phyloP scores from a whole-genome alignment of 129 eudicot genomes.

The Tanacetum coccineum region DNA sequence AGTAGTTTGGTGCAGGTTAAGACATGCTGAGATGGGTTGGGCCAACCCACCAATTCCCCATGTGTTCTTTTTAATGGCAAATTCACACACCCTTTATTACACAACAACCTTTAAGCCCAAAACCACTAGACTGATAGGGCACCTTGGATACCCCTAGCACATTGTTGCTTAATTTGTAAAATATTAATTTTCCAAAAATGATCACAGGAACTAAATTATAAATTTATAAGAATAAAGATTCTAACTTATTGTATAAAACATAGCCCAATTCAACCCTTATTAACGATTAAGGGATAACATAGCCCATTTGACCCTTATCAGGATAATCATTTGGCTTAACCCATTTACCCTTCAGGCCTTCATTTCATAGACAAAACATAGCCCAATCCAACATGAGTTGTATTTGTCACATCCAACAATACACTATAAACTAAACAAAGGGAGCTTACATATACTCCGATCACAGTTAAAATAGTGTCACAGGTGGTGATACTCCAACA shows the following conservation, averaged over 20 bases:
- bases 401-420: neutral
- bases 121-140: too few species aligned
- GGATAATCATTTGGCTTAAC: neutral
- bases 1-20: neutral
- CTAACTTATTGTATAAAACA: too few species aligned
- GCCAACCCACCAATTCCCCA: too few species aligned
- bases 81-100: too few species aligned
- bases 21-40: too few species aligned
- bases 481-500: too few species aligned
- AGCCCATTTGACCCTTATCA: neutral
- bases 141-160: too few species aligned
- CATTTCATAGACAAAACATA: neutral
- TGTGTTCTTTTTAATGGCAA: too few species aligned
- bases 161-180: too few species aligned
- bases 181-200: neutral
- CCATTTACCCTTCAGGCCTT: neutral
- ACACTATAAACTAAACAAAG: constrained; percentile 14
- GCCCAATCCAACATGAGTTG: constrained; percentile 6
- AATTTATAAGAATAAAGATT: too few species aligned
- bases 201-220: neutral
- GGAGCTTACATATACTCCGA: neutral
- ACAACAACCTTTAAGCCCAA: too few species aligned
- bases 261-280: neutral
- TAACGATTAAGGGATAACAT: too few species aligned
- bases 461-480: constrained; percentile 7